Conservation (phyloP, 2,329 filamentous ascomycete genomes). For the Nemania sp. region DNA sequence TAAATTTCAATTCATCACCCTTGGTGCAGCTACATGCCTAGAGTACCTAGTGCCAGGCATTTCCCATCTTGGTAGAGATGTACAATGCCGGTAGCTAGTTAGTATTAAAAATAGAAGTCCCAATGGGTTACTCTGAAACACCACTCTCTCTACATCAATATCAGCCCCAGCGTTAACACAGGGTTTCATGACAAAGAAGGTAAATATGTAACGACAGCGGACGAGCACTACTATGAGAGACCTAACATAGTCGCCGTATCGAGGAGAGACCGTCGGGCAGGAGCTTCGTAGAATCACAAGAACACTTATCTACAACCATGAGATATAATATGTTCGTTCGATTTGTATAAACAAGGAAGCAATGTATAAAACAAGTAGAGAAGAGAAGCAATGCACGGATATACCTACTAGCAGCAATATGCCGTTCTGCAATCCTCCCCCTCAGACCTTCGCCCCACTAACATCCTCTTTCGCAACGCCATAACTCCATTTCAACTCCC, state of each 20-base stretch:
- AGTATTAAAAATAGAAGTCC: background rate
- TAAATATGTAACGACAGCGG: too few relatives aligned
- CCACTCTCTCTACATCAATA: background rate
- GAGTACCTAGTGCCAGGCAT: background rate
- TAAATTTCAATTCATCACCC: too few relatives aligned
- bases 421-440: background rate
- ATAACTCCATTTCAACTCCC: constrained; percentile 28
- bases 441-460: background rate
- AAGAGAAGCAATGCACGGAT: background rate
- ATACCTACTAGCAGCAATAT: constrained; percentile 9
- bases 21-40: background rate
- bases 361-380: constrained; percentile 4
- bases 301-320: background rate
- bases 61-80: background rate
- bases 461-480: constrained; percentile 24
- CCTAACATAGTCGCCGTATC: too few relatives aligned
- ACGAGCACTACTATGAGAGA: too few relatives aligned
- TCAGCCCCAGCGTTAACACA: background rate
- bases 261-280: too few relatives aligned
- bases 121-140: background rate
- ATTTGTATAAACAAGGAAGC: constrained; percentile 4
- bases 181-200: too few relatives aligned
- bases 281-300: too few relatives aligned
- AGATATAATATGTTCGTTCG: background rate
- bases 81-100: background rate